Conservation (phyloP, 2,329 filamentous ascomycete genomes). For the Trichoderma sp. region DNA sequence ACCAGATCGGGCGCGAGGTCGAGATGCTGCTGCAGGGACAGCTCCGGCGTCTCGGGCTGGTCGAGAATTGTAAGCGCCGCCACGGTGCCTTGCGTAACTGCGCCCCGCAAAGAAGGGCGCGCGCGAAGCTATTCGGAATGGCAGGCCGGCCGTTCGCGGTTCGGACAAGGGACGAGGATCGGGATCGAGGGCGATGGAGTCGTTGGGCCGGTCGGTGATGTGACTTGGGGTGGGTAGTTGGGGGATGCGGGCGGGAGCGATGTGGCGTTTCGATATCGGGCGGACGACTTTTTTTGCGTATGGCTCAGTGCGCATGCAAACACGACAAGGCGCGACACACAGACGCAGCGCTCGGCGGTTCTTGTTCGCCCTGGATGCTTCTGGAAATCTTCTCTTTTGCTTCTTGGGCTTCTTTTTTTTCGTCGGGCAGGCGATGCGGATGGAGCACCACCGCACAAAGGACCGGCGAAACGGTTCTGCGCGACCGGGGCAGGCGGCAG, state of each 20-base stretch:
- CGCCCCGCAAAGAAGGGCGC: constrained; percentile 26
- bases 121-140: constrained; percentile 19
- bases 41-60: constrained; percentile 51
- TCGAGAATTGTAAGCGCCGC: constrained; percentile 57
- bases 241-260: constrained; percentile 23
- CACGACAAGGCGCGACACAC: constrained; percentile 13
- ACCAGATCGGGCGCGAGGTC: constrained; percentile 54
- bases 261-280: constrained; percentile 17
- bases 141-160: background rate
- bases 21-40: constrained; percentile 60
- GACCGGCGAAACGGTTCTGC: constrained; percentile 2
- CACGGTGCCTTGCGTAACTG: constrained; percentile 43
- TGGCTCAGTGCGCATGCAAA: constrained; percentile 37
- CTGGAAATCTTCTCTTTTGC: background rate
- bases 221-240: constrained; percentile 2
- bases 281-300: constrained; percentile 1
- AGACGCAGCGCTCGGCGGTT: background rate
- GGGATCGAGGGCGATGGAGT: background rate
- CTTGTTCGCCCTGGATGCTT: background rate
- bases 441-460: background rate
- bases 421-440: background rate
- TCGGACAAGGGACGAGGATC: constrained; percentile 17
- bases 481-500: constrained; percentile 13
- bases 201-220: background rate
- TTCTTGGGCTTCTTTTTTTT: background rate